Evolutionary conservation across 2,329 filamentous ascomycete genomes (phyloP).

Genomic region (Trichoderma hamatum): DNA sequence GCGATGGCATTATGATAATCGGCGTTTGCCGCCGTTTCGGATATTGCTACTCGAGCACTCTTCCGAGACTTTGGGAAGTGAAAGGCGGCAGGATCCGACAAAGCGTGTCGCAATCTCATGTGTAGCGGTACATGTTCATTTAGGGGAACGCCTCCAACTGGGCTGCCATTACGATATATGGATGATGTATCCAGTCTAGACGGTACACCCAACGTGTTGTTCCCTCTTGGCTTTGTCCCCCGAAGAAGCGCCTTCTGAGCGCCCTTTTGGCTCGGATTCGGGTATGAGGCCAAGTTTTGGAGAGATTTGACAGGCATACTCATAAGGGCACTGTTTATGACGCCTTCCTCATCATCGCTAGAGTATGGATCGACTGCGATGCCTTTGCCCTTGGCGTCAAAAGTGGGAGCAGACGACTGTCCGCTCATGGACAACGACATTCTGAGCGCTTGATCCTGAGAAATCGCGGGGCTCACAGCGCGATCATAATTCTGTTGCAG

Average conservation of each 20-base stretch:
- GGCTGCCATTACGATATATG: not conserved
- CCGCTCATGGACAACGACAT: constrained; percentile 35
- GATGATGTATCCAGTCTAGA: not conserved
- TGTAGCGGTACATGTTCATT: not conserved
- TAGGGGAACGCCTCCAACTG: not conserved
- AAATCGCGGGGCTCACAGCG: constrained; percentile 47
- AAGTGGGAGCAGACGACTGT: constrained; percentile 18
- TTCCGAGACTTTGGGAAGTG: constrained; percentile 19
- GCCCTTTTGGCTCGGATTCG: constrained; percentile 56
- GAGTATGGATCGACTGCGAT: not conserved
- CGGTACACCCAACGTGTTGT: constrained; percentile 1
- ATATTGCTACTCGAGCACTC: not conserved
- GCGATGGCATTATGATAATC: not conserved
- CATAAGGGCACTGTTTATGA: constrained; percentile 41
- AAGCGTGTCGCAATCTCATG: constrained; percentile 14
- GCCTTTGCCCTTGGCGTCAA: not conserved
- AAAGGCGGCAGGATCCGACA: constrained; percentile 27
- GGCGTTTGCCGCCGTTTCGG: not conserved
- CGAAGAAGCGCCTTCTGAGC: constrained; percentile 52
- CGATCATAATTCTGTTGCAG: constrained; percentile 59
- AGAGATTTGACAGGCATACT: constrained; percentile 52
- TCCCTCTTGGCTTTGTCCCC: constrained; percentile 34
- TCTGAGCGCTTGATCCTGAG: constrained; percentile 34
- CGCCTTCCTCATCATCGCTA: constrained; percentile 37
- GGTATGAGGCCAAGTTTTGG: constrained; percentile 58